Evolutionary conservation across 1,139 yeast genomes (phyloP).

Genomic region (Cylindricascospora bacillispora): DNA sequence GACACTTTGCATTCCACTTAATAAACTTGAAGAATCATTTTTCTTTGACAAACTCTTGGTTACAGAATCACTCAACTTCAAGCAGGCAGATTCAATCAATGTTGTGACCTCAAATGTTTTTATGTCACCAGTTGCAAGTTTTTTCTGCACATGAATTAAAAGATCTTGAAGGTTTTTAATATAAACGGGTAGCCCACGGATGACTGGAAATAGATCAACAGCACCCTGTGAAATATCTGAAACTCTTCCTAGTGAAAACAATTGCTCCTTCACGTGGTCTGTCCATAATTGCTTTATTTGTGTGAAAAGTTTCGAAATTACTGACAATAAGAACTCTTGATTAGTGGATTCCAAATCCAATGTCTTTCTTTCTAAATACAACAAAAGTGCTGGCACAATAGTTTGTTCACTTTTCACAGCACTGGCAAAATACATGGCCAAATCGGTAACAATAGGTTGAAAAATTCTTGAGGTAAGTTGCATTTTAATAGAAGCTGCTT

Average conservation of each 20-base stretch:
- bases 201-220: constrained; percentile 32
- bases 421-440: constrained; percentile 31
- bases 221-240: constrained; percentile 31
- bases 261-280: constrained; percentile 42
- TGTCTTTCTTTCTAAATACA: constrained; percentile 29
- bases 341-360: constrained; percentile 35
- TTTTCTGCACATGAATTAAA: constrained; percentile 4
- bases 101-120: constrained; percentile 7
- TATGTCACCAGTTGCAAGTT: constrained; percentile 7
- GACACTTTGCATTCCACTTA: constrained; percentile 5
- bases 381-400: constrained; percentile 32
- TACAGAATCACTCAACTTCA: constrained; percentile 11
- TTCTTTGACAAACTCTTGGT: constrained; percentile 10
- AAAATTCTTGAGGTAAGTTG: constrained; percentile 43
- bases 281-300: constrained; percentile 46
- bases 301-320: constrained; percentile 40
- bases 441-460: constrained; percentile 31
- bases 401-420: constrained; percentile 29
- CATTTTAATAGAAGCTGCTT: constrained; percentile 41
- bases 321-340: constrained; percentile 53
- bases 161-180: constrained; percentile 28
- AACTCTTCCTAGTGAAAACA: constrained; percentile 41
- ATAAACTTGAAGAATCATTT: constrained; percentile 2
- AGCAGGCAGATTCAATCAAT: constrained; percentile 11
- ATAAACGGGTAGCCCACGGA: constrained; percentile 35